Percentiles rank a stretch among this genome's conserved stretches.
phyloP scores from a whole-genome alignment of 805 yeast genomes.

The Ogataea angusta region DNA sequence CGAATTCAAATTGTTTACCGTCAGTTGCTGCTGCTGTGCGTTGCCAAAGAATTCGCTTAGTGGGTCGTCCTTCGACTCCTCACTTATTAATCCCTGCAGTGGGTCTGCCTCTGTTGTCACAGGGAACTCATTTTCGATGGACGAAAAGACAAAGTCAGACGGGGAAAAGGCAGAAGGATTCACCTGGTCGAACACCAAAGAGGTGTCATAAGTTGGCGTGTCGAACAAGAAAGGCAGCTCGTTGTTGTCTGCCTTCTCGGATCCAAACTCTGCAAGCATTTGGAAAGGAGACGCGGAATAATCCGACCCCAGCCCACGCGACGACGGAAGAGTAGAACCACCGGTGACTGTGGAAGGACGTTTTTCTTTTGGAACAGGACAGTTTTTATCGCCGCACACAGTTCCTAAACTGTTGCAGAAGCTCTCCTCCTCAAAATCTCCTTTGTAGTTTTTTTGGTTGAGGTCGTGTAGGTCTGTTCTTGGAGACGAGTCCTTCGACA shows the following conservation, averaged over 20 bases:
- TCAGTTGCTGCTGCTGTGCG: slow-evolving; percentile 16
- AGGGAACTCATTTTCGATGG: slow-evolving; percentile 1
- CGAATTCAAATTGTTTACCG: slow-evolving; percentile 20
- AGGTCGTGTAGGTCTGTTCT: slow-evolving; percentile 10
- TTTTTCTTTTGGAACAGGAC: slow-evolving; percentile 56
- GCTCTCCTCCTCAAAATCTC: slow-evolving; percentile 61
- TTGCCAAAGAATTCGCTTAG: slow-evolving; percentile 29
- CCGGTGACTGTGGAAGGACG: slow-evolving; percentile 11
- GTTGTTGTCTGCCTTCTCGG: slow-evolving; percentile 12
- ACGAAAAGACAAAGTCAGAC: slow-evolving; percentile 10
- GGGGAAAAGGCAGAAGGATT: slow-evolving; percentile 17
- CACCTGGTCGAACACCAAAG: slow-evolving; percentile 42
- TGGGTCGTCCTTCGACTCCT: slow-evolving; percentile 58
- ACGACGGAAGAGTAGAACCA: neutral
- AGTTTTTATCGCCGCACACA: slow-evolving; percentile 77
- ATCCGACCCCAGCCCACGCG: slow-evolving; percentile 2
- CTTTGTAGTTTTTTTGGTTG: slow-evolving; percentile 26
- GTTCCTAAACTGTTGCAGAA: slow-evolving; percentile 74
- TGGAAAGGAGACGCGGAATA: slow-evolving; percentile 24
- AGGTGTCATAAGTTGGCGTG: slow-evolving; percentile 49
- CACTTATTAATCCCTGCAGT: slow-evolving; percentile 41
- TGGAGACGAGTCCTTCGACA: neutral
- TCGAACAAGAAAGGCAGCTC: slow-evolving; percentile 49
- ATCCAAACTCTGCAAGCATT: slow-evolving; percentile 13
- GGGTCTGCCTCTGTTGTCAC: slow-evolving; percentile 15